Base-by-base conservation (phyloP, 2,329 filamentous ascomycete species). In the Cladosporium austrohemisphaericum region DNA sequence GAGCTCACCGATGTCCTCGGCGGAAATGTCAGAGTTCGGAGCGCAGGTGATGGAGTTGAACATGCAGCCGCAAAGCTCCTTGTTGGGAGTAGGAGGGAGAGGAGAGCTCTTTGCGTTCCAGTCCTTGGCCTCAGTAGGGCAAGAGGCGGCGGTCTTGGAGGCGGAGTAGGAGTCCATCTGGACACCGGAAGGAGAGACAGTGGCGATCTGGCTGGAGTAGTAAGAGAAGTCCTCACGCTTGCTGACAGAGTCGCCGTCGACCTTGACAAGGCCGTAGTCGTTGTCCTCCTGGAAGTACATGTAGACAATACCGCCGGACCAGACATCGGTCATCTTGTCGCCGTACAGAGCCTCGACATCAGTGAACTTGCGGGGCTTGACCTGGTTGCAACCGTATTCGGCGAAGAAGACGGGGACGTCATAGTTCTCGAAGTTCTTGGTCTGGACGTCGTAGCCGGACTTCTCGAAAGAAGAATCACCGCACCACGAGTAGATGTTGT, bases 401-500 rank as follows among this genome's bases (percentile, higher is more conserved):
- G 93, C 93, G 68, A 98, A 96, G 84, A 98, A 98, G 63, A 90
- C 87, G 38, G 93, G 93, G 3, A 97, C 88, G 8, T 88, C 88
- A 78, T 93, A 98, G 67, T 85, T 81, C 52, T 76, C 69, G 76
- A 96, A 98, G 73, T 96, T 92, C 57, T 88, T 71, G 60, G 90
- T 90, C 68, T 92, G 86, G 50, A 83, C 78, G 57, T 85, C 77
- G 73, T 91, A 98, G 48, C 89, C 88, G 3, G 93, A 96, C 52
- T 77, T 66, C 28, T 76, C 65, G 74, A 86, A 93, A 62, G 76
- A 81, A 65, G 88, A 95, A 60, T 91, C 70, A 60, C 92, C 93
- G 69, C 93, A 98, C 93, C 93, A 98, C 46, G 91, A 95, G 80
- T 98, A 98, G 74, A 97, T 95, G 79, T 98, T 98, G 85, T 97